Evolutionary conservation across 345 rosid genomes (phyloP).

Genomic region (Psidium guajava): DNA sequence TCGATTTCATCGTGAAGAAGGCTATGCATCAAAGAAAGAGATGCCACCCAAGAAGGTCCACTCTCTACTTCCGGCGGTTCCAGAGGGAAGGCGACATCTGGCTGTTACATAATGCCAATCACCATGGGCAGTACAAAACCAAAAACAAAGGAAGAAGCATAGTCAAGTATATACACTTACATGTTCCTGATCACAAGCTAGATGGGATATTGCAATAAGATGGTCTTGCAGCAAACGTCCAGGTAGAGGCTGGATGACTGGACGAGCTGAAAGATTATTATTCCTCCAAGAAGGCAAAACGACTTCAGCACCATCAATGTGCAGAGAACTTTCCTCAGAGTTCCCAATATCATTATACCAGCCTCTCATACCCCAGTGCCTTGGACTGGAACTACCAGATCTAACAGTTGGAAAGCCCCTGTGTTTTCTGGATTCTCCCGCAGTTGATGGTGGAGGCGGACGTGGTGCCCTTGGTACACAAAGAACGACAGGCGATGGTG

Average conservation of each 20-base stretch:
- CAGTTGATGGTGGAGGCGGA: conserved; percentile 95
- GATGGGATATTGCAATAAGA: conserved; percentile 81
- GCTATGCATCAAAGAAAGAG: conserved; percentile 60
- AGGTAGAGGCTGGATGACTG: conserved; percentile 79
- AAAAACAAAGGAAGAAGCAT: neutral
- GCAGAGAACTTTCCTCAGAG: conserved; percentile 56
- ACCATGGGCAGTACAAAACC: neutral
- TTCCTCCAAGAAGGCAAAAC: conserved; percentile 93
- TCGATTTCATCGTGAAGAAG: conserved; percentile 79
- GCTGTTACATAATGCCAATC: conserved; percentile 45
- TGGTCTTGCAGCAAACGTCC: conserved; percentile 80
- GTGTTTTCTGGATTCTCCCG: conserved; percentile 71
- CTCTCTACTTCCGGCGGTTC: conserved; percentile 60
- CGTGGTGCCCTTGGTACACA: conserved; percentile 94
- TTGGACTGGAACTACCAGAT: conserved; percentile 98
- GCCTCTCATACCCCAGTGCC: conserved; percentile 95
- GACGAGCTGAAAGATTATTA: conserved; percentile 63
- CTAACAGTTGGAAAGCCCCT: conserved; percentile 93
- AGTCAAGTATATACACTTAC: conserved; percentile 28
- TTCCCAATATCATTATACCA: conserved; percentile 65
- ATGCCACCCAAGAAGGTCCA: conserved; percentile 40
- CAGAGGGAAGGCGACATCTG: conserved; percentile 79
- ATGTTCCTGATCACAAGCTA: conserved; percentile 90
- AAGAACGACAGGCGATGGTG: conserved; percentile 96
- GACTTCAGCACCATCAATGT: conserved; percentile 81